Evolutionary conservation across 2,329 filamentous ascomycete genomes (phyloP).

Genomic region (Monosporascus cannonballus): DNA sequence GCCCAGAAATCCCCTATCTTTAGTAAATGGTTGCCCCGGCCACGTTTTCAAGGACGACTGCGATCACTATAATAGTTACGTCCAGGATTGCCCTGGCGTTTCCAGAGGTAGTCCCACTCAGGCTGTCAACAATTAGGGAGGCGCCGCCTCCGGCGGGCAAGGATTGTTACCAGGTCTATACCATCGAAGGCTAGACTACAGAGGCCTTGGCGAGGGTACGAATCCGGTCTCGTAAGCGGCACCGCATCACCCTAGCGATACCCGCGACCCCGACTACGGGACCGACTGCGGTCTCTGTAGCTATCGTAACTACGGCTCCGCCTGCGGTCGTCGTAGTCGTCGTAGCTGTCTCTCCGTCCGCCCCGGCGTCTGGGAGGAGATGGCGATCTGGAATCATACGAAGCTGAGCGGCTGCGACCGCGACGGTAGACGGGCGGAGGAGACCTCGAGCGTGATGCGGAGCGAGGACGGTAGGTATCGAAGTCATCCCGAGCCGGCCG

Average conservation of each 20-base stretch:
- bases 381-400: slow-evolving; percentile 27
- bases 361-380: slow-evolving; percentile 27
- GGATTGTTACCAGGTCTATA: too few species aligned
- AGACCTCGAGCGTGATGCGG: slow-evolving; percentile 41
- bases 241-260: slow-evolving; percentile 21
- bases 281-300: slow-evolving; percentile 33
- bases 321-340: slow-evolving; percentile 30
- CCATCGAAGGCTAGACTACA: too few species aligned
- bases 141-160: too few species aligned
- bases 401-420: slow-evolving; percentile 23
- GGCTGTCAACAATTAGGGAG: too few species aligned
- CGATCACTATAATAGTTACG: too few species aligned
- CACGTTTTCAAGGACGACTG: too few species aligned
- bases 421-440: slow-evolving; percentile 22
- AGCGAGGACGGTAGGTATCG: slow-evolving; percentile 58
- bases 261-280: slow-evolving; percentile 31
- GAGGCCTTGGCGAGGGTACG: too few species aligned
- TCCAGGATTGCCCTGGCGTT: too few species aligned
- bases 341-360: slow-evolving; percentile 25
- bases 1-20: too few species aligned
- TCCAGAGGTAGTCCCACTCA: too few species aligned
- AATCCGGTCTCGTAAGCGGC: neutral
- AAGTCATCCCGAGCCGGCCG: slow-evolving; percentile 29
- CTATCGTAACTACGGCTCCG: slow-evolving; percentile 45
- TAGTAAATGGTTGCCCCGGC: too few species aligned